Evolutionary conservation across 495 filamentous ascomycete genomes (phyloP).

Genomic region (Penicillium canariense): DNA sequence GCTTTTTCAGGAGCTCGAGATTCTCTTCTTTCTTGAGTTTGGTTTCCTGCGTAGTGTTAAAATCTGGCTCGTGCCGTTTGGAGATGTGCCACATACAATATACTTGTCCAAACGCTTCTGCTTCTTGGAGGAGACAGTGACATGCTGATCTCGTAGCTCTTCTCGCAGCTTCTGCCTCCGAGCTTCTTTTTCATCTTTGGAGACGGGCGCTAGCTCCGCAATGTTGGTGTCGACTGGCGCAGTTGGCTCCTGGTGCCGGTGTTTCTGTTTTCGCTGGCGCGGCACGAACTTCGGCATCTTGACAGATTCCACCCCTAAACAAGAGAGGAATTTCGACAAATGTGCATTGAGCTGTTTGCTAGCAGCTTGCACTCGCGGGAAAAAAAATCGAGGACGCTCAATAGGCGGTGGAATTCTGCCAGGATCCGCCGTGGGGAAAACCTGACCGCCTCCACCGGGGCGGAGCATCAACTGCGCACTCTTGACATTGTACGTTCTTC

Average conservation of each 20-base stretch:
- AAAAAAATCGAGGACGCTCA: conserved; percentile 28
- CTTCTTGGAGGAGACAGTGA: conserved; percentile 87
- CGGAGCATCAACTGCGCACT: conserved; percentile 9
- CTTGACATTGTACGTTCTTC: background rate
- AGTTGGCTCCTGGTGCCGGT: conserved; percentile 38
- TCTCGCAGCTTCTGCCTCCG: conserved; percentile 66
- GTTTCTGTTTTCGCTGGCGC: conserved; percentile 74
- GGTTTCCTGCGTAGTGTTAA: conserved; percentile 58
- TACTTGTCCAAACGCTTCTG: conserved; percentile 94
- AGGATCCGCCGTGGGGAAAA: conserved; percentile 15
- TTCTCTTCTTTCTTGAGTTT: conserved; percentile 96
- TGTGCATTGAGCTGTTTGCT: conserved; percentile 18
- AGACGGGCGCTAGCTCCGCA: conserved; percentile 63
- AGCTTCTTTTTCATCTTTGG: conserved; percentile 65
- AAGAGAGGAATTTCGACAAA: conserved; percentile 17
- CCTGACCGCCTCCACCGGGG: conserved; percentile 14
- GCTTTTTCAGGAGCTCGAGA: conserved; percentile 74
- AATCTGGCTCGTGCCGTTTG: background rate
- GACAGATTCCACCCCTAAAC: conserved; percentile 13
- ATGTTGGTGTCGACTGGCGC: conserved; percentile 64
- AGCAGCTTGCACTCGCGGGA: conserved; percentile 3
- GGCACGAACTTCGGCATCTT: conserved; percentile 75
- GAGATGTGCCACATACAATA: conserved; percentile 55
- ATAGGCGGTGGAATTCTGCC: conserved; percentile 26
- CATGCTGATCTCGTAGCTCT: conserved; percentile 55